Evolutionary conservation across 208 protist genomes (phyloP).

Genomic region (Trypanosoma melophagium): DNA sequence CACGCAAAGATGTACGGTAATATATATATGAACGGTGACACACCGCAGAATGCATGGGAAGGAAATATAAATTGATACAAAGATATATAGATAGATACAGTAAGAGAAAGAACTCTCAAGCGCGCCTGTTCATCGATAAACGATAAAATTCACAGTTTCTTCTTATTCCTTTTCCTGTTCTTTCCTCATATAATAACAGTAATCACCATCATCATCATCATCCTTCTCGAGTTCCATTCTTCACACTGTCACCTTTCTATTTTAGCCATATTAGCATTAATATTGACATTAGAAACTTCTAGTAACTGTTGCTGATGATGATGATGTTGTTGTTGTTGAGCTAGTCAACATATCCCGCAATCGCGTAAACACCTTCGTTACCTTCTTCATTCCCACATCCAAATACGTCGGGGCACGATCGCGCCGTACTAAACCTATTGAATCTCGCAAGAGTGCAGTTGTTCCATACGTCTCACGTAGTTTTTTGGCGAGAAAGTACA

Average conservation of each 20-base stretch:
- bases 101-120: not conserved
- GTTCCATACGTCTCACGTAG: conserved; percentile 67
- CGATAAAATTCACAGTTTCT: not conserved
- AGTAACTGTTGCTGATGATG: not conserved
- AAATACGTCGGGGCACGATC: conserved; percentile 51
- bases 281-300: not conserved
- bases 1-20: too few species aligned
- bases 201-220: not conserved
- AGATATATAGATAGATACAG: conserved; percentile 4
- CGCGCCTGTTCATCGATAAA: too few species aligned
- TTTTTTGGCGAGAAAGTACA: conserved; percentile 70
- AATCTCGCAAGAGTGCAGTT: conserved; percentile 55
- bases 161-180: not conserved
- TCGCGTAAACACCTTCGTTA: conserved; percentile 14
- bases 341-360: conserved; percentile 5
- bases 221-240: not conserved
- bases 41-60: not conserved
- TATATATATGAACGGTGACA: too few species aligned
- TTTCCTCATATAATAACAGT: not conserved
- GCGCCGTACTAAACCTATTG: conserved; percentile 51
- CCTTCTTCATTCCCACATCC: conserved; percentile 44
- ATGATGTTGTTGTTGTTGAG: too few species aligned
- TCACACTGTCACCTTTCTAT: not conserved
- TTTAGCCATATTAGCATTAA: not conserved
- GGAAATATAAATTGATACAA: conserved; percentile 16